phyloP scores from a whole-genome alignment of 2,329 filamentous ascomycete species.

The Drechslerella coelobrocha region DNA sequence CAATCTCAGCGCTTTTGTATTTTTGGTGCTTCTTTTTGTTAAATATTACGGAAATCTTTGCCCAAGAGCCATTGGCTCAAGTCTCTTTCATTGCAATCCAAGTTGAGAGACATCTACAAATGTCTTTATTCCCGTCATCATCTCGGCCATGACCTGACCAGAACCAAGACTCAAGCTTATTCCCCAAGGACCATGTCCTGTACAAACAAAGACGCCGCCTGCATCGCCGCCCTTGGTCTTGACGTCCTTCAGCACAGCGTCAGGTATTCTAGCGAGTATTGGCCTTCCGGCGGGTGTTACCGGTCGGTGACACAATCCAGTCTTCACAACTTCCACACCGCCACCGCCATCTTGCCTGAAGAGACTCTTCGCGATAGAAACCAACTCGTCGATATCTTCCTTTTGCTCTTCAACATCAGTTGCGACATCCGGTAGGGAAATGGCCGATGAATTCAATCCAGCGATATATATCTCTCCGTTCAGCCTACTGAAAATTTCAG shows the following conservation, averaged over 20 bases:
- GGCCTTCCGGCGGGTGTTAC: slow-evolving; percentile 70
- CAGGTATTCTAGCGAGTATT: slow-evolving; percentile 67
- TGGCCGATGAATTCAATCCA: slow-evolving; percentile 69
- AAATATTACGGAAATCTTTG: not conserved
- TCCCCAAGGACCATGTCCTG: slow-evolving; percentile 80
- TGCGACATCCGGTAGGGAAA: slow-evolving; percentile 67
- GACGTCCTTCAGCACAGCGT: slow-evolving; percentile 64
- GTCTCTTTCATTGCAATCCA: slow-evolving; percentile 55
- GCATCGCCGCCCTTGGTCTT: slow-evolving; percentile 59
- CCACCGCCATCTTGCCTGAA: slow-evolving; percentile 17
- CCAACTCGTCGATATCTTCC: slow-evolving; percentile 53
- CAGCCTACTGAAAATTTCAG: slow-evolving; percentile 73
- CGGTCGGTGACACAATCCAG: slow-evolving; percentile 76
- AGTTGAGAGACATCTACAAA: slow-evolving; percentile 68
- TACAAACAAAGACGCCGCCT: slow-evolving; percentile 72
- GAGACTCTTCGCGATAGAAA: slow-evolving; percentile 10
- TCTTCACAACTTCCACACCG: slow-evolving; percentile 63
- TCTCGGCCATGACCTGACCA: slow-evolving; percentile 73
- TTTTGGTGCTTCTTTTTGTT: not conserved
- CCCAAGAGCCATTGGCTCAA: not conserved
- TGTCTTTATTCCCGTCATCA: slow-evolving; percentile 67
- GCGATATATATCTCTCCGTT: slow-evolving; percentile 76
- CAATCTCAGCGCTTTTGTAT: no score
- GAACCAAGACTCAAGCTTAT: slow-evolving; percentile 71
- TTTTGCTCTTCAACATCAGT: slow-evolving; percentile 57